Evolutionary conservation across 164 flowering plant species (phyloP).

Genomic region (Houttuynia cordata): DNA sequence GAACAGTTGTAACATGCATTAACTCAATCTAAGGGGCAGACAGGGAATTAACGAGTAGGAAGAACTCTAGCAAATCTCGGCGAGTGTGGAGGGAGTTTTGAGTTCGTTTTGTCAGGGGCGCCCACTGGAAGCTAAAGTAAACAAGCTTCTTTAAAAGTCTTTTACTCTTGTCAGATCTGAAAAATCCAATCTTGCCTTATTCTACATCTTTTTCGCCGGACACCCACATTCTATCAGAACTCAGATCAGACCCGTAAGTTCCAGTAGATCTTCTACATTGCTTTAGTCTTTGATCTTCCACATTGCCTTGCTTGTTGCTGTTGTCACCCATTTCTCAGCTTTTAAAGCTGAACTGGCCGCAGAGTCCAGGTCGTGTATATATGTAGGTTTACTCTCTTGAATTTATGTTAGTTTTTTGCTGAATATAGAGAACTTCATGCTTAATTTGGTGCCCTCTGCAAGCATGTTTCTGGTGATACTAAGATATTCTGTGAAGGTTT

Average conservation of each 20-base stretch:
- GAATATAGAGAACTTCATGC: too few relatives aligned
- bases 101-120: constrained; percentile 1
- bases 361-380: too few relatives aligned
- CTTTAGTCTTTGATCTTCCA: not conserved
- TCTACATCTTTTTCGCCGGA: not conserved
- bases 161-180: not conserved
- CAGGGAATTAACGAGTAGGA: not conserved
- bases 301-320: not conserved
- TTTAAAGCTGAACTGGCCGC: not conserved
- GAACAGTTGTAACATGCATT: not conserved
- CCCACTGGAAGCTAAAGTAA: not conserved
- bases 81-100: constrained; percentile 4
- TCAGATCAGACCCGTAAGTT: not conserved
- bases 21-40: not conserved
- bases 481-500: too few relatives aligned
- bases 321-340: not conserved
- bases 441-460: too few relatives aligned
- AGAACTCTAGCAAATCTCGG: not conserved
- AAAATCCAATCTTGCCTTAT: not conserved
- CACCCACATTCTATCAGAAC: not conserved
- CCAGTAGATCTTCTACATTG: not conserved
- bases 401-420: too few relatives aligned
- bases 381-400: too few relatives aligned
- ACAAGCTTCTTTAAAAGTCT: not conserved
- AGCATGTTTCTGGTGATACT: too few relatives aligned